Evolutionary conservation across 208 protist genomes (phyloP), one percentile per base, ranked within the genome.

Genomic region (Dictyostelium gargantuum): DNA sequence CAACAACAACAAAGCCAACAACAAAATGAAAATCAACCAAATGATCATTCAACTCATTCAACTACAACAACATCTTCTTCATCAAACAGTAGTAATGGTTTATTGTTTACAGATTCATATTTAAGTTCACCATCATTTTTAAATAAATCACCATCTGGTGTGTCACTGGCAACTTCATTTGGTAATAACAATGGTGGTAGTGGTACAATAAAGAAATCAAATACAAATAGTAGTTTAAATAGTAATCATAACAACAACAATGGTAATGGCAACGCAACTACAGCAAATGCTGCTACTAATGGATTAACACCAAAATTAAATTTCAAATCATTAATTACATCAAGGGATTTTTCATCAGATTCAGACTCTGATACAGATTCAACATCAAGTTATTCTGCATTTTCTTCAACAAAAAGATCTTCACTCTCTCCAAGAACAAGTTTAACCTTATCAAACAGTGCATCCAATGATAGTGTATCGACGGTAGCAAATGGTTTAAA

Each of bases 391-490:
- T 58, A 19, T 61, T 52, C 61, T 3, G 35, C 44, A 26, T 58
- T 10, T 10, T 40, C 23, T 11, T 61, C 54, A 4, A 35, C n/a
- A 9, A 86, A 76, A 44, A 58, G 81, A 50, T 38, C 72, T 21
- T 86, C 81, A 40, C 52, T 86, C 6, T 86, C 81, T 66, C 81
- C 81, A 32, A 44, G 81, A 46, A 58, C 44, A 32, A 86, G 81
- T 61, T 26, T 86, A 42, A 76, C 19, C 38, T 35, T 86, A 48
- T 66, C 76, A 66, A 81, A 58, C 66, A 56, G 46, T 80, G n/a
- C 52, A 17, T 70, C 63, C 10, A 70, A 70, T 70, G 63, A 70
- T 70, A 70, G 63, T 42, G 63, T 70, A 70, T 70, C 63, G 6
- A 19, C 63, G 15, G 26, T 42, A 38, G 23, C 72, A 77, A 52